Conservation (phyloP, 768 basidiomycete genomes). For the Mycena vulgaris region DNA sequence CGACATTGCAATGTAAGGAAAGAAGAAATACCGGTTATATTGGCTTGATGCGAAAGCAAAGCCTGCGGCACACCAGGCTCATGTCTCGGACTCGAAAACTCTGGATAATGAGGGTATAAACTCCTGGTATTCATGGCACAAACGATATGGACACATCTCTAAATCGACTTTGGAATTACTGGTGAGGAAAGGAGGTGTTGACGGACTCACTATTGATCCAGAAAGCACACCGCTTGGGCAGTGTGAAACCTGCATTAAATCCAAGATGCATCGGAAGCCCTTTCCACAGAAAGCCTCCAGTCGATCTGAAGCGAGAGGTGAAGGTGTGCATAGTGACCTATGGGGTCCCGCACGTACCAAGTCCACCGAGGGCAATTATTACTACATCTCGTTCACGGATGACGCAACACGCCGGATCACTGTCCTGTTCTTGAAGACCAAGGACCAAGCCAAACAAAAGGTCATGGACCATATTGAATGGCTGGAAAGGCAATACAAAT, state of each 20-base stretch:
- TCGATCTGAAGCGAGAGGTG: too few relatives aligned
- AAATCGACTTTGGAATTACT: constrained; percentile 5
- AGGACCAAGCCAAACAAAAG: constrained; percentile 34
- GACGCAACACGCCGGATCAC: constrained; percentile 3
- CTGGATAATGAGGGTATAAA: too few relatives aligned
- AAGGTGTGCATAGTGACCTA: too few relatives aligned
- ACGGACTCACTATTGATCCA: constrained; percentile 9
- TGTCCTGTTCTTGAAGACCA: constrained; percentile 38
- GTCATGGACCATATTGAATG: constrained; percentile 35
- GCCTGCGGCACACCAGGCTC: background rate
- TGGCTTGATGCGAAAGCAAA: too few relatives aligned
- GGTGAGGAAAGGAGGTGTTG: background rate
- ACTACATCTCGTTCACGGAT: constrained; percentile 7
- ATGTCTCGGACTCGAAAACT: too few relatives aligned
- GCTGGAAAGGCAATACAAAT: constrained; percentile 34
- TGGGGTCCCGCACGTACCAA: background rate
- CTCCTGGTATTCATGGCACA: too few relatives aligned
- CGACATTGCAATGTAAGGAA: background rate
- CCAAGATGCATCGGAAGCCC: constrained; percentile 19
- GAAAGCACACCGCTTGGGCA: background rate
- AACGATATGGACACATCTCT: too few relatives aligned
- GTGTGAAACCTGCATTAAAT: constrained; percentile 2
- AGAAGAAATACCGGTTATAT: constrained; percentile 7
- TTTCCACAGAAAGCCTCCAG: background rate
- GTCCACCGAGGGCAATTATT: constrained; percentile 4